phyloP scores from a whole-genome alignment of 306 rosid genomes.

The Urtica urens region DNA sequence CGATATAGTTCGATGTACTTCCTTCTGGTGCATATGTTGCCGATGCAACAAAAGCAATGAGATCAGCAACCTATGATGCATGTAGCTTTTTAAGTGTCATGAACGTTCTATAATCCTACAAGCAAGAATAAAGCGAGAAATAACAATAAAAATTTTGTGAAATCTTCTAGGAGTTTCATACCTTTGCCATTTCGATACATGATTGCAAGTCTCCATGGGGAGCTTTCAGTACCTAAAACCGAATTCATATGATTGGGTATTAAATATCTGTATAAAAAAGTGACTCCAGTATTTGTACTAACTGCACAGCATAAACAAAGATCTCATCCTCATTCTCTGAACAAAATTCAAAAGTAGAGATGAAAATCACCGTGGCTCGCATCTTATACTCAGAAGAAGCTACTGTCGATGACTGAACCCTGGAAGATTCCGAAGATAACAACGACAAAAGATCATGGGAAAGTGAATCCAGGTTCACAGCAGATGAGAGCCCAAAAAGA shows the following conservation, averaged over 20 bases:
- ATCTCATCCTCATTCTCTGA: neutral
- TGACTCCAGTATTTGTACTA: neutral
- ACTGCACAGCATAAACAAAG: neutral
- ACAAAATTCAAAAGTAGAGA: neutral
- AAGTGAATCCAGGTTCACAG: conserved; percentile 49
- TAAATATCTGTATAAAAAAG: neutral
- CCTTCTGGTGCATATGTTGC: conserved; percentile 37
- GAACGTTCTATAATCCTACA: neutral
- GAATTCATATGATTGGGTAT: neutral
- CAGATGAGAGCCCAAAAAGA: conserved; percentile 65
- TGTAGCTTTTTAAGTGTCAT: conserved; percentile 3
- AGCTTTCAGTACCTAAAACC: conserved; percentile 61
- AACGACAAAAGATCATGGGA: conserved; percentile 50
- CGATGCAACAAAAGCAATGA: conserved; percentile 79
- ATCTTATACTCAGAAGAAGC: conserved; percentile 73
- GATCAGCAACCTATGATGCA: conserved; percentile 66
- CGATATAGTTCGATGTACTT: conserved; percentile 47
- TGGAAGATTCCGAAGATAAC: conserved; percentile 32
- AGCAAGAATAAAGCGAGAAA: neutral
- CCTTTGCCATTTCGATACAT: conserved; percentile 96
- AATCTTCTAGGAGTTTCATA: conserved; percentile 17
- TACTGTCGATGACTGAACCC: conserved; percentile 35
- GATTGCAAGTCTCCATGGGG: conserved; percentile 73
- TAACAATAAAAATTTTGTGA: neutral
- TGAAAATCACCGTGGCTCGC: conserved; percentile 42